Evolutionary conservation across 192 early-diverging fungal species (phyloP).

Genomic region (Coemansia sp.): DNA sequence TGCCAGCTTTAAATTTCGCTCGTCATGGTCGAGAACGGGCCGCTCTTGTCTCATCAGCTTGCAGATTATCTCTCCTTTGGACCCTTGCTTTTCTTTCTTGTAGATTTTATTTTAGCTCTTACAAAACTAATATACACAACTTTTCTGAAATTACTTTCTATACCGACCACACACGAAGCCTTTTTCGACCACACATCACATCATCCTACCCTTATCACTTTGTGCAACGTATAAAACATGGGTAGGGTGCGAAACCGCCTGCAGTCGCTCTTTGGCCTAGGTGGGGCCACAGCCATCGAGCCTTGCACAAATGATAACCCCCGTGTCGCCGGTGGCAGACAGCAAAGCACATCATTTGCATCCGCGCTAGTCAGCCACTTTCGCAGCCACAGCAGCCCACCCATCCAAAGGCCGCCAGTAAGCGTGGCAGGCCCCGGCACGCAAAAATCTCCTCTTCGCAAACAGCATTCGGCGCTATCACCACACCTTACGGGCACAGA

Average conservation of each 20-base stretch:
- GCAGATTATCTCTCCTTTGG: background rate
- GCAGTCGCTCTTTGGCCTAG: conserved; percentile 28
- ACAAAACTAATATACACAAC: background rate
- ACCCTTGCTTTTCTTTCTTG: background rate
- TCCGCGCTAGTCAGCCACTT: conserved; percentile 5
- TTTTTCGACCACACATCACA: background rate
- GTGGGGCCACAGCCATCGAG: background rate
- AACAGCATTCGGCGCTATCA: background rate
- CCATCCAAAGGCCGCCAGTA: background rate
- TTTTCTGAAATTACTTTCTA: background rate
- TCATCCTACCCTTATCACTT: too few relatives aligned
- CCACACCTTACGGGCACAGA: background rate
- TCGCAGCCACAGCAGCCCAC: conserved; percentile 3
- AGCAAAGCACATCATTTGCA: background rate
- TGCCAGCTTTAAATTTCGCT: background rate
- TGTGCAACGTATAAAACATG: conserved; percentile 15
- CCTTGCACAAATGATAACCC: background rate
- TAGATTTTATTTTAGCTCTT: background rate
- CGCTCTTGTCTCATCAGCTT: background rate
- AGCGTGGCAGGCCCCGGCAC: background rate
- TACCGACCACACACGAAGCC: background rate
- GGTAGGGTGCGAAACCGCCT: conserved; percentile 23
- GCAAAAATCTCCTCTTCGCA: background rate
- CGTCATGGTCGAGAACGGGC: background rate
- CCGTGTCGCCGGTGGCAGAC: background rate